phyloP scores from a whole-genome alignment of 2,329 filamentous ascomycete genomes.

The Venturia pyrina region DNA sequence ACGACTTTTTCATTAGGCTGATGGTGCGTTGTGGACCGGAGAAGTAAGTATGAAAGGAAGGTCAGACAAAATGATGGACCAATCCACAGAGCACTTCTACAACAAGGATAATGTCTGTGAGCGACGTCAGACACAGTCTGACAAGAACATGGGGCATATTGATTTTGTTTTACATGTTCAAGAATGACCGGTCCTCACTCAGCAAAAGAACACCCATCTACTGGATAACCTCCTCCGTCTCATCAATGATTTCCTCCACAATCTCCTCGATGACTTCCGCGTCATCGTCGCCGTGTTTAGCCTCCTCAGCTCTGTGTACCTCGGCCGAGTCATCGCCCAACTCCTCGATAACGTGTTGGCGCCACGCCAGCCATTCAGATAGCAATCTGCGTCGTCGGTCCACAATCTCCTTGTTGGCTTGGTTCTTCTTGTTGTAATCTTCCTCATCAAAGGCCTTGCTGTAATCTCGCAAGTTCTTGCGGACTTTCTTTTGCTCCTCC shows the following conservation, averaged over 20 bases:
- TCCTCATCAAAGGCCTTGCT: conserved; percentile 90
- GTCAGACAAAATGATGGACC: too few relatives aligned
- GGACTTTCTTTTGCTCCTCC: conserved; percentile 94
- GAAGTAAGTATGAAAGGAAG: too few relatives aligned
- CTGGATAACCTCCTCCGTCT: conserved; percentile 68
- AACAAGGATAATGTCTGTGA: too few relatives aligned
- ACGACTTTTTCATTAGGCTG: too few relatives aligned
- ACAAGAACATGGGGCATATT: not conserved
- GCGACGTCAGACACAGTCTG: not conserved
- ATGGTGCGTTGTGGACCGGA: too few relatives aligned
- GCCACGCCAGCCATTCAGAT: conserved; percentile 83
- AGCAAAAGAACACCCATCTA: not conserved
- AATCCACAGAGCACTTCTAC: too few relatives aligned
- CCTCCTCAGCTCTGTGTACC: conserved; percentile 41
- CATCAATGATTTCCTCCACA: conserved; percentile 82
- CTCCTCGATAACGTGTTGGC: conserved; percentile 55
- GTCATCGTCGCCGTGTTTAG: conserved; percentile 37
- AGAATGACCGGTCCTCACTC: too few relatives aligned
- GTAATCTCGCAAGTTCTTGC: conserved; percentile 98
- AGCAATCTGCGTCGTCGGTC: conserved; percentile 75
- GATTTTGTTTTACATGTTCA: not conserved
- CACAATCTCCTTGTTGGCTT: conserved; percentile 87
- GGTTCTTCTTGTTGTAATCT: conserved; percentile 85
- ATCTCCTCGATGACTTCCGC: conserved; percentile 58
- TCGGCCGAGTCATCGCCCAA: conserved; percentile 40